Conservation (phyloP, 352 stramenopile species). For the Globisporangium emineosum region DNA sequence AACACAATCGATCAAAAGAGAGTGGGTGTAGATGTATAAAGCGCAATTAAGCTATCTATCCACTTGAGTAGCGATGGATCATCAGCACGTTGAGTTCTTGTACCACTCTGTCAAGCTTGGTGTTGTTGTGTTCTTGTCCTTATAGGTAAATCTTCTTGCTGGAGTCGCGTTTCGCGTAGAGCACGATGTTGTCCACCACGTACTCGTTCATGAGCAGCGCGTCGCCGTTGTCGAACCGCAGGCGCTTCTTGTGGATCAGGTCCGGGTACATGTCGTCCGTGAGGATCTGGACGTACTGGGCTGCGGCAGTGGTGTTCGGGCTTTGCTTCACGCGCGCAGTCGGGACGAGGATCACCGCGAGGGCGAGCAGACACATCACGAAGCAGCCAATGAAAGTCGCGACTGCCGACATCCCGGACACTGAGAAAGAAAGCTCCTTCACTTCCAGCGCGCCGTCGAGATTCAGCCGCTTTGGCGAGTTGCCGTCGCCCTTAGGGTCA, state of each 20-base stretch:
- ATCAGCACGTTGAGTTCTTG: not conserved
- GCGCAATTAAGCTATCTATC: not conserved
- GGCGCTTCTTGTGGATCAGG: constrained; percentile 67
- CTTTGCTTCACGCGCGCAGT: constrained; percentile 50
- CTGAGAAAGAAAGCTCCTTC: constrained; percentile 49
- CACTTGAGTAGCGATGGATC: not conserved
- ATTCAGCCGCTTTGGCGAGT: constrained; percentile 14
- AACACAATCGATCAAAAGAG: not conserved
- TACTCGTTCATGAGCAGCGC: constrained; percentile 68
- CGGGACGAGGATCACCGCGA: constrained; percentile 51
- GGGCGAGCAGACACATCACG: constrained; percentile 49
- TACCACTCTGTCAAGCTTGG: not conserved
- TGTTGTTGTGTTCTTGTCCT: not conserved
- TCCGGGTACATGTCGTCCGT: constrained; percentile 71
- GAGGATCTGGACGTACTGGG: constrained; percentile 68
- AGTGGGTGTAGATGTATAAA: not conserved
- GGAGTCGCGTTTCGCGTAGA: constrained; percentile 52
- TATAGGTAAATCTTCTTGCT: constrained; percentile 66
- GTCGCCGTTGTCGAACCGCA: constrained; percentile 62
- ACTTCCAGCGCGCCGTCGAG: constrained; percentile 14
- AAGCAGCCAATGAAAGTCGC: constrained; percentile 49
- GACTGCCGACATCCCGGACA: constrained; percentile 36
- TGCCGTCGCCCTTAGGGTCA: constrained; percentile 15
- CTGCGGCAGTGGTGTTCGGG: constrained; percentile 56
- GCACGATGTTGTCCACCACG: constrained; percentile 55